Evolutionary conservation across 768 basidiomycete species (phyloP).

Genomic region (Lenzites betulinus): DNA sequence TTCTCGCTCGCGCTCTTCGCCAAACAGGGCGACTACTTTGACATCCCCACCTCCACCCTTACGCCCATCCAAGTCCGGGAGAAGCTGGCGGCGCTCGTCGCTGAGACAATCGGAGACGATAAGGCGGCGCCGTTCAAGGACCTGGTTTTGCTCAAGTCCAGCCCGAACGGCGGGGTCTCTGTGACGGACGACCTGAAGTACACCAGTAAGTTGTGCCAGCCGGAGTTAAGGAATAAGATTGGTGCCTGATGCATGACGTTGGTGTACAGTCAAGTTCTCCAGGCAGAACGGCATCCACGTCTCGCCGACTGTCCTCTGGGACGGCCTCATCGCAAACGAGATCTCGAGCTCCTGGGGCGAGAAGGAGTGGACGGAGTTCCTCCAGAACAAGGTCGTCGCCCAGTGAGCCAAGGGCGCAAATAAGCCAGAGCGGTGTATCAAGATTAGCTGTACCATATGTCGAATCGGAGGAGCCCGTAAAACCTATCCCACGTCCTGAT

Average conservation of each 20-base stretch:
- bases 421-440: constrained; percentile 3
- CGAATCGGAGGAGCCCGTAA: background rate
- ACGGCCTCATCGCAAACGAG: constrained; percentile 70
- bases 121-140: constrained; percentile 59
- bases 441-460: constrained; percentile 11
- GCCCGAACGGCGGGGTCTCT: constrained; percentile 77
- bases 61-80: constrained; percentile 75
- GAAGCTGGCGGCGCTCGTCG: constrained; percentile 65
- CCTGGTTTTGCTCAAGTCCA: constrained; percentile 59
- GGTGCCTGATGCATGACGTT: background rate
- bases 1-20: constrained; percentile 74
- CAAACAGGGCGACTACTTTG: constrained; percentile 75
- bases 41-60: constrained; percentile 65
- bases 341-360: constrained; percentile 83
- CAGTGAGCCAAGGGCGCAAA: constrained; percentile 7
- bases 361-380: constrained; percentile 78
- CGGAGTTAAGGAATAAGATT: background rate
- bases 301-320: constrained; percentile 80
- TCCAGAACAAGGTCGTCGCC: constrained; percentile 53
- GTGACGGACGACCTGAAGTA: constrained; percentile 90
- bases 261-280: constrained; percentile 77
- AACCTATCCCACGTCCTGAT: background rate
- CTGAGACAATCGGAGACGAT: constrained; percentile 50
- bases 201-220: constrained; percentile 55
- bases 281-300: constrained; percentile 93